Evolutionary conservation across 140 eudicot genomes (phyloP).

Genomic region (Eryngium alpinum): DNA sequence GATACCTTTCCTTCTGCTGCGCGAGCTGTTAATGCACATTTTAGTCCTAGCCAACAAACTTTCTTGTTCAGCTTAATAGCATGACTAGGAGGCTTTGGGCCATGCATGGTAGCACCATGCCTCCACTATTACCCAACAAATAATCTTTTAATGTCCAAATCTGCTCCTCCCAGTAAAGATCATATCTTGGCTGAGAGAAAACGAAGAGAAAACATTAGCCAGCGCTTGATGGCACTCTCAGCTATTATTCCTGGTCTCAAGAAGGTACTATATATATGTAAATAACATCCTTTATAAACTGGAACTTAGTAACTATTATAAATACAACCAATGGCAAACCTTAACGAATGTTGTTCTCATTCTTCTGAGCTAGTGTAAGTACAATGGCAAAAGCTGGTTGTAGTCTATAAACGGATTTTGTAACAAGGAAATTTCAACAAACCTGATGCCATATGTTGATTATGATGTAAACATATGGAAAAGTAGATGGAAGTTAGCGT

Average conservation of each 20-base stretch:
- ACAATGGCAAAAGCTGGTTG: no score
- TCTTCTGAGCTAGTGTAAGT: no score
- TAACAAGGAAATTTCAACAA: no score
- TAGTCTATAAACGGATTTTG: no score
- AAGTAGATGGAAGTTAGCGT: no score
- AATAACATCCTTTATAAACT: not conserved
- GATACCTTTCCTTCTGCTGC: slow-evolving; percentile 98
- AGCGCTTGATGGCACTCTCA: slow-evolving; percentile 24
- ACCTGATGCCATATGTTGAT: no score
- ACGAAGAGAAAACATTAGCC: slow-evolving; percentile 24
- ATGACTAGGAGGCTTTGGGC: slow-evolving; percentile 97
- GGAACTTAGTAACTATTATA: no score
- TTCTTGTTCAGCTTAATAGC: slow-evolving; percentile 83
- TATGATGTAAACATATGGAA: no score
- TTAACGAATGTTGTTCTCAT: no score
- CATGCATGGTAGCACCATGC: slow-evolving; percentile 80
- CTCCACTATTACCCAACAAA: slow-evolving; percentile 56
- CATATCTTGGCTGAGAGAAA: slow-evolving; percentile 29
- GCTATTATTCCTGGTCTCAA: slow-evolving; percentile 31
- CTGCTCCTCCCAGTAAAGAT: slow-evolving; percentile 12
- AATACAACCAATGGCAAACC: no score
- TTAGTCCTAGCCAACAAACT: slow-evolving; percentile 82
- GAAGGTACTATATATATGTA: slow-evolving; percentile 17
- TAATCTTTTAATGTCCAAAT: not conserved
- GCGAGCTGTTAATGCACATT: slow-evolving; percentile 82